These are phyloP conservation scores for Thelonectria olida DNA, from an alignment of 2,329 filamentous ascomycete species.

Conservation along the genomic window DNA sequence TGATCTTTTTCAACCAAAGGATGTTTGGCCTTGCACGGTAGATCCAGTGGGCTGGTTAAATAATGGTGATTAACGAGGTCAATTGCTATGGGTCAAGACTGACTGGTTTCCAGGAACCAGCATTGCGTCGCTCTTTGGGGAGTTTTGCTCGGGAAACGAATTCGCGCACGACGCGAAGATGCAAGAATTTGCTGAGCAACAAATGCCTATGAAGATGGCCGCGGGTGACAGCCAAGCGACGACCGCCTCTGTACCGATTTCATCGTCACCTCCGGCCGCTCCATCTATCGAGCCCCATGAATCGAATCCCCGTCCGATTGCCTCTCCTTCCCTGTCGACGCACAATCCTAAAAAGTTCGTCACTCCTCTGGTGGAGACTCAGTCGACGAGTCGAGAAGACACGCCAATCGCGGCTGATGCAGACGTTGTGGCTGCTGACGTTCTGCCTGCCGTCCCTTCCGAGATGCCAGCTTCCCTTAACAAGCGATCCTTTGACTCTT, in stretches of 20 bases:
- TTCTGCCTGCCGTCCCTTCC: not conserved
- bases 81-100: not conserved
- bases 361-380: conserved; percentile 20
- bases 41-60: conserved; percentile 69
- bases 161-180: conserved; percentile 76
- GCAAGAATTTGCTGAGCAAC: conserved; percentile 42
- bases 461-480: not conserved
- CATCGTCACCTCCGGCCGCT: not conserved
- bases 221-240: conserved; percentile 27
- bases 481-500: conserved; percentile 35
- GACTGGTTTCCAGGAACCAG: conserved; percentile 55
- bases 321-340: not conserved
- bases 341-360: not conserved
- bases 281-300: not conserved
- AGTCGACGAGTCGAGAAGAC: not conserved
- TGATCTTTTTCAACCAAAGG: conserved; percentile 72
- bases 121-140: conserved; percentile 76
- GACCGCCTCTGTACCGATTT: conserved; percentile 7
- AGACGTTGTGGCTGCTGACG: not conserved
- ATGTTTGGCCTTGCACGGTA: conserved; percentile 86
- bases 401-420: not conserved
- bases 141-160: conserved; percentile 65
- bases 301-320: not conserved
- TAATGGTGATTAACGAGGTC: conserved; percentile 48
- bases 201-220: not conserved